These are phyloP conservation scores for Rhizoclosmatium sp. DNA, from an alignment of 192 early-diverging fungal species.

Conservation along the genomic window DNA sequence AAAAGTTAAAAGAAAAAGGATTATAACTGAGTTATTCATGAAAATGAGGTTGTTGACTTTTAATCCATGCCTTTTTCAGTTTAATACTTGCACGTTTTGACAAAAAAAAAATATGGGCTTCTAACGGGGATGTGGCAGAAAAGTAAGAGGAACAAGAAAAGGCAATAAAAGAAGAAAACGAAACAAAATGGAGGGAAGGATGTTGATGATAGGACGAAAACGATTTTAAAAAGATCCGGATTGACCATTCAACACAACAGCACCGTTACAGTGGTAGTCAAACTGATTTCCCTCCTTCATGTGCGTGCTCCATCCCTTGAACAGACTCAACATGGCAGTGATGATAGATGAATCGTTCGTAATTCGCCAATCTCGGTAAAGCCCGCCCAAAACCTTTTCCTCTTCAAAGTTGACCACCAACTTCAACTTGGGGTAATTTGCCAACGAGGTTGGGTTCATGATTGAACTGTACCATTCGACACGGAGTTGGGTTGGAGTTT, in stretches of 20 bases:
- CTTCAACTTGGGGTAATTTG: conserved; percentile 42
- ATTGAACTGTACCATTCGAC: conserved; percentile 44
- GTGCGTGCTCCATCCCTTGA: background rate
- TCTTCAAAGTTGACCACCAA: conserved; percentile 54
- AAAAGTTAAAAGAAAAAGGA: too few species aligned
- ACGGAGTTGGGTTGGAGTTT: conserved; percentile 43
- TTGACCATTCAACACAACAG: background rate
- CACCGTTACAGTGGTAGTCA: conserved; percentile 20
- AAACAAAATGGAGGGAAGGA: too few species aligned
- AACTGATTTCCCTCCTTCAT: conserved; percentile 15
- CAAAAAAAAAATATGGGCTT: too few species aligned
- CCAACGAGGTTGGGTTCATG: background rate
- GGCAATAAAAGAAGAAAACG: background rate
- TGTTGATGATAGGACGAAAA: too few species aligned
- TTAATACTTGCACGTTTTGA: too few species aligned
- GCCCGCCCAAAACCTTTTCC: conserved; percentile 26
- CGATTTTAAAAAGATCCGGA: background rate
- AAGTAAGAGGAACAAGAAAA: too few species aligned
- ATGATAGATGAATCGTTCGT: conserved; percentile 3
- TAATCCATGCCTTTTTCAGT: too few species aligned
- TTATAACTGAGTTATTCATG: too few species aligned
- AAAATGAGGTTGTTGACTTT: too few species aligned
- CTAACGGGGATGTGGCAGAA: too few species aligned
- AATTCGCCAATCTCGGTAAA: conserved; percentile 23
- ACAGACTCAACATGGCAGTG: background rate